A percentile compares a stretch with the other conserved stretches of the same genome.
These are phyloP conservation scores for Neurospora cerealis DNA, from an alignment of 495 filamentous ascomycete species.

Conservation along the genomic window DNA sequence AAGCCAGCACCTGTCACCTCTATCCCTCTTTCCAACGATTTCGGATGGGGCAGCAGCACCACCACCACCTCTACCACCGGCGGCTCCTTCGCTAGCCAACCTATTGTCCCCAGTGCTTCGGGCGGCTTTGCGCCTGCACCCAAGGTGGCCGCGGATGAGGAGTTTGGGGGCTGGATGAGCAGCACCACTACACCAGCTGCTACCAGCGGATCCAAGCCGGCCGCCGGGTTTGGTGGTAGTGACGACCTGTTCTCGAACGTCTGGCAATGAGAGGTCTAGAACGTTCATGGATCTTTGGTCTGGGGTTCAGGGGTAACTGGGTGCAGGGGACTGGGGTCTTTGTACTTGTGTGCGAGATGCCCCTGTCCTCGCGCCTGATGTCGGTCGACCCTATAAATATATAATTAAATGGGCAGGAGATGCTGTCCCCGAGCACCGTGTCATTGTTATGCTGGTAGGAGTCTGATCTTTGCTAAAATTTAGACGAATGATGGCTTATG, in stretches of 20 bases:
- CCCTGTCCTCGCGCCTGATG: neutral
- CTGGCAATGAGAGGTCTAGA: constrained; percentile 51
- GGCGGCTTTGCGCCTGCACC: constrained; percentile 45
- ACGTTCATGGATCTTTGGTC: neutral
- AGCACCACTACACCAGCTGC: constrained; percentile 34
- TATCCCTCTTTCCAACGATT: constrained; percentile 29
- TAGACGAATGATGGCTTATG: neutral
- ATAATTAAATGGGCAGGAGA: neutral
- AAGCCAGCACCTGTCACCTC: constrained; percentile 25
- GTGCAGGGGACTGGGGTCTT: neutral
- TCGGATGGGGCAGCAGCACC: constrained; percentile 44
- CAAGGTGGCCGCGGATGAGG: constrained; percentile 72
- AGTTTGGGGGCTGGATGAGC: constrained; percentile 90
- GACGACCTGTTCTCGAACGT: constrained; percentile 94
- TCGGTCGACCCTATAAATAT: neutral
- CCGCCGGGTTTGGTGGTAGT: constrained; percentile 49
- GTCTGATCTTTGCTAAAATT: neutral
- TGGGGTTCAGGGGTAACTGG: neutral
- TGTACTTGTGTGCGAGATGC: neutral
- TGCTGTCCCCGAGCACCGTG: neutral
- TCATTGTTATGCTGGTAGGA: neutral
- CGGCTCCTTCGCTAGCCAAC: constrained; percentile 37
- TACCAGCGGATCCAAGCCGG: constrained; percentile 25
- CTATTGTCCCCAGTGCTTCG: constrained; percentile 40
- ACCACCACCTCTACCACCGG: neutral